These are phyloP conservation scores for Apiospora koreana DNA, from an alignment of 2,329 filamentous ascomycete genomes.

Conservation along the genomic window DNA sequence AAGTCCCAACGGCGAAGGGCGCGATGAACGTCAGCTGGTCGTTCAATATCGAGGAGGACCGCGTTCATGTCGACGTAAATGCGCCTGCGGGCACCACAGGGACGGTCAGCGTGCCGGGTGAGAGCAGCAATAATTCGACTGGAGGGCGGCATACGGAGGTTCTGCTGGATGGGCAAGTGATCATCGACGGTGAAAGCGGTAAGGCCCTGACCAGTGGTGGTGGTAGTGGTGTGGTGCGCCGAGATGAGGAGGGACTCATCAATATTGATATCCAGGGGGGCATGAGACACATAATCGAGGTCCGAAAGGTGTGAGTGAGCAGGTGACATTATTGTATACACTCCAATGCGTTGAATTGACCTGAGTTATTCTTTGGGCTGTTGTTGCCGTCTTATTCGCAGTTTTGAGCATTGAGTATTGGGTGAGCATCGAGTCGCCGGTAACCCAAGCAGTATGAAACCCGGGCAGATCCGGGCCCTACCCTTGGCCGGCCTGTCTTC, in stretches of 20 bases:
- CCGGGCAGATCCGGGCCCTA: neutral
- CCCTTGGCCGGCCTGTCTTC: neutral
- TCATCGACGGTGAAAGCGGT: neutral
- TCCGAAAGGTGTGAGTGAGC: neutral
- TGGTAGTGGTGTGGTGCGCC: neutral
- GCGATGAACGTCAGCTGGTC: slow-evolving; percentile 41
- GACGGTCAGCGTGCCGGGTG: slow-evolving; percentile 24
- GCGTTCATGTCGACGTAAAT: slow-evolving; percentile 30
- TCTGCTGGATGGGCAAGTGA: slow-evolving; percentile 7
- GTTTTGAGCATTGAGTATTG: neutral
- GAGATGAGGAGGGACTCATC: slow-evolving; percentile 14
- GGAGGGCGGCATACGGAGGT: neutral
- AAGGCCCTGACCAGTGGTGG: neutral
- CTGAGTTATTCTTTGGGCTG: neutral
- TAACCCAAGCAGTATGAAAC: neutral
- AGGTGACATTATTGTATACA: neutral
- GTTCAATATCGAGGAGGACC: slow-evolving; percentile 16
- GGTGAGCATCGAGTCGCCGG: neutral
- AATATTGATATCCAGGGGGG: slow-evolving; percentile 9
- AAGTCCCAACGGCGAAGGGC: slow-evolving; percentile 43
- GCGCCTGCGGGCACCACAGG: slow-evolving; percentile 34
- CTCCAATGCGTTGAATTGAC: neutral
- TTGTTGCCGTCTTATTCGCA: neutral
- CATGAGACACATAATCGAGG: slow-evolving; percentile 10
- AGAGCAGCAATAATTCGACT: neutral